Evolutionary conservation across 2,329 filamentous ascomycete species (phyloP), one percentile per base, ranked within the genome.

Genomic region (Colletotrichum abscissum): DNA sequence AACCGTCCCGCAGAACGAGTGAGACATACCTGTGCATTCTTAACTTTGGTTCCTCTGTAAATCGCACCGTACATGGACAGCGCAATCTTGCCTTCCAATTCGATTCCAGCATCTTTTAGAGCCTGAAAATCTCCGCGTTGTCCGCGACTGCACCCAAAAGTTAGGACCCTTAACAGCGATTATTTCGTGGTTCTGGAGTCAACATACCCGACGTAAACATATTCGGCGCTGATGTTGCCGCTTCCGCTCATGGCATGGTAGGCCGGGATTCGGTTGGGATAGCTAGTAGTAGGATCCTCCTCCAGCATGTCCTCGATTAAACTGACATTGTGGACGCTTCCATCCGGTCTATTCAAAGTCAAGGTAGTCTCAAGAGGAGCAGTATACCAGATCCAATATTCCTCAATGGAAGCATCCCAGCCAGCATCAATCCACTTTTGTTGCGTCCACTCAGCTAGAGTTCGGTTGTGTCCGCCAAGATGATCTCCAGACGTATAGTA

Each of bases 361-460:
- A 72, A n/a, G 0, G 52, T 54, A 22, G 54, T 72, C 19, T 72
- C 69, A 7, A 72, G 12, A 3, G 69, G 69, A 24, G 69, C 64
- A 2, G 65, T 72, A 49, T 68, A 68, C 65, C 69, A 72, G 59
- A 72, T 72, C 69, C 65, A 72, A 2, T 69, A 72, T 16, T 72
- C 65, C 2, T 69, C 33, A 16, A 72, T 68, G 5, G 30, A 55
- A 1, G 69, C 58, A n/a, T 58, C 12, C 65, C 64, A 72, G 0
- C 69, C 69, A 14, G 69, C 65, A 30, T 54, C 49, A 11, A 33
- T 22, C 69, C 69, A 72, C 22, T 72, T 67, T 22, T 68, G 49
- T 24, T 33, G 65, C 4, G 69, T 72, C 69, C 69, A 72, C 59
- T 72, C 69, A 6, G 69, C 69, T 49, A 49, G 35, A 30, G 52